A percentile compares a stretch with the other conserved stretches of the same genome.
phyloP scores from a whole-genome alignment of 495 filamentous ascomycete species.

The Daldinia concentrica region DNA sequence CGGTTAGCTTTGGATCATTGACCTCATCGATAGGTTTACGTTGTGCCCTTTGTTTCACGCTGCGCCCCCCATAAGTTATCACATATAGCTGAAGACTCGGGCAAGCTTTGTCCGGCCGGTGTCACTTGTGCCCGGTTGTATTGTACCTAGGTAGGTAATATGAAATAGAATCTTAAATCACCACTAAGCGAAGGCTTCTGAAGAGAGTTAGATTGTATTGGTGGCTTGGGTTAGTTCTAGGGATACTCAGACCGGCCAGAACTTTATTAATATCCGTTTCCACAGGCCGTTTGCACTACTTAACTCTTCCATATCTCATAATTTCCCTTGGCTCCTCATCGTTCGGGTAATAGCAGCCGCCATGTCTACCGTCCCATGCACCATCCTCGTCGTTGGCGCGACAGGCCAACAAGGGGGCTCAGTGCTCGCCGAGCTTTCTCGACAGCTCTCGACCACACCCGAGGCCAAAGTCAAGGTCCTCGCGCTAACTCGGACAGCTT shows the following conservation, averaged over 20 bases:
- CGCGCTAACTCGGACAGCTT: conserved; percentile 71
- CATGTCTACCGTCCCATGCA: conserved; percentile 37
- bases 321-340: background rate
- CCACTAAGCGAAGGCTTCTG: background rate
- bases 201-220: background rate
- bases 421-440: conserved; percentile 63
- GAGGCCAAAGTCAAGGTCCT: conserved; percentile 66
- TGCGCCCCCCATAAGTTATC: conserved; percentile 1
- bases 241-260: background rate
- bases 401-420: conserved; percentile 78
- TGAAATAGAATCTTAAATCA: conserved; percentile 2
- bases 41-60: conserved; percentile 1
- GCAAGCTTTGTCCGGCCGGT: background rate
- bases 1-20: background rate
- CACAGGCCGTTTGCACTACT: background rate
- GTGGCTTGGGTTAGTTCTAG: conserved; percentile 1
- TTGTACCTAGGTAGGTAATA: too few species aligned
- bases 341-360: conserved; percentile 1
- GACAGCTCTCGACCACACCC: conserved; percentile 46
- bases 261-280: background rate
- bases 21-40: conserved; percentile 5
- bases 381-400: conserved; percentile 72
- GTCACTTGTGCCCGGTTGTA: background rate
- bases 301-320: background rate
- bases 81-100: conserved; percentile 6